Evolutionary conservation across 176 grass and related monocot genomes (phyloP).

Genomic region (Oryza officinalis): DNA sequence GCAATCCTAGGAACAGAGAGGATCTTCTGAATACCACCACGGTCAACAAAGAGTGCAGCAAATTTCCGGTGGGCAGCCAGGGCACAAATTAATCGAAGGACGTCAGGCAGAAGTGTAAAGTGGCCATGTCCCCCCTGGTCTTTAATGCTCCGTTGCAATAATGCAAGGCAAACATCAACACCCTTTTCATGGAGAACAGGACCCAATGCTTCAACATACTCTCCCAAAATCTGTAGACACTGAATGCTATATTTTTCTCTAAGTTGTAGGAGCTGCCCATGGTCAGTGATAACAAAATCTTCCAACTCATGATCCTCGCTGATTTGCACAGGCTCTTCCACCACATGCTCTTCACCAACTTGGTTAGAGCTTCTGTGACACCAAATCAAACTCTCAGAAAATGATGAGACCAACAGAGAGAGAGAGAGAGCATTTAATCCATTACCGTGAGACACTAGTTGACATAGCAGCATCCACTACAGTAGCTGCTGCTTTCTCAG

Average conservation of each 20-base stretch:
- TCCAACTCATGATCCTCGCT: constrained; percentile 69
- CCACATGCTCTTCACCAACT: constrained; percentile 31
- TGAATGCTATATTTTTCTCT: constrained; percentile 95
- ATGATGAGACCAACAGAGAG: not conserved
- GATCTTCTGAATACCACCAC: constrained; percentile 96
- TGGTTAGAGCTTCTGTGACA: constrained; percentile 51
- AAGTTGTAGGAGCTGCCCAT: constrained; percentile 59
- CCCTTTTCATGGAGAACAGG: constrained; percentile 97
- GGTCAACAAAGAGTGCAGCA: constrained; percentile 90
- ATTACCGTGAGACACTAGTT: constrained; percentile 84
- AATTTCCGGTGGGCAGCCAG: constrained; percentile 92
- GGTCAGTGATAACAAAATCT: constrained; percentile 73
- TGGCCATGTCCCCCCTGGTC: constrained; percentile 48
- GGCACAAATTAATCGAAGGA: constrained; percentile 85
- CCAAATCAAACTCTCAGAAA: constrained; percentile 9
- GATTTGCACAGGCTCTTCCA: constrained; percentile 49
- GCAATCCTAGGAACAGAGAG: constrained; percentile 68
- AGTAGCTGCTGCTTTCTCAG: constrained; percentile 79
- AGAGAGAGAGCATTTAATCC: not conserved
- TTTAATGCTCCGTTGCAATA: constrained; percentile 80
- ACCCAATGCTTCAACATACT: constrained; percentile 96
- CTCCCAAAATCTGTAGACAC: constrained; percentile 83
- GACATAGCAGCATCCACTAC: constrained; percentile 90
- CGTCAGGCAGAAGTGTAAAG: constrained; percentile 67
- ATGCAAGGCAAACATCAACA: constrained; percentile 87